Evolutionary conservation across 129 eudicot species (phyloP).

Genomic region (Lonicera japonica): DNA sequence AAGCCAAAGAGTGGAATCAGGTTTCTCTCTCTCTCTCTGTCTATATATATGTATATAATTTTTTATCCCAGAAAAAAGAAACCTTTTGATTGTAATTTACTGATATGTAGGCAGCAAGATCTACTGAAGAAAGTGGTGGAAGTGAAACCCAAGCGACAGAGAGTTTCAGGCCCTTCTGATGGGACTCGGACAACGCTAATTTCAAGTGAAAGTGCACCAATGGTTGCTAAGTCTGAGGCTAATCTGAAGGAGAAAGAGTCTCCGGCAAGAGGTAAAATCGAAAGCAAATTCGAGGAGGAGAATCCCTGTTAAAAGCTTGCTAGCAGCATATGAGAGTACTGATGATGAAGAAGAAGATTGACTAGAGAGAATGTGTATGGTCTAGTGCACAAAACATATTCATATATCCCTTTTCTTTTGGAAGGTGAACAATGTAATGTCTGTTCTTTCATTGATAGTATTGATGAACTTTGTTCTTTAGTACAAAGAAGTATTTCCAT

Average conservation of each 20-base stretch:
- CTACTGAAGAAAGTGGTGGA: conserved; percentile 78
- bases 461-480: neutral
- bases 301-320: conserved; percentile 68
- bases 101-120: conserved; percentile 68
- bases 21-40: conserved; percentile 22
- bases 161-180: conserved; percentile 34
- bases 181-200: conserved; percentile 10
- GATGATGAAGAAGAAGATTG: conserved; percentile 72
- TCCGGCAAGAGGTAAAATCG: conserved; percentile 11
- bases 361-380: conserved; percentile 14
- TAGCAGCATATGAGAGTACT: conserved; percentile 76
- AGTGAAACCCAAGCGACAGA: conserved; percentile 76
- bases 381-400: conserved; percentile 13
- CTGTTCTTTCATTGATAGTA: neutral
- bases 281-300: conserved; percentile 22
- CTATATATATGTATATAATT: neutral
- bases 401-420: conserved; percentile 22
- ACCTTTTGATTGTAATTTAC: neutral
- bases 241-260: conserved; percentile 16
- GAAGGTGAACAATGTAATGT: conserved; percentile 1
- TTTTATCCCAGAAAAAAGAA: neutral
- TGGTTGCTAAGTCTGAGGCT: conserved; percentile 15
- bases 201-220: conserved; percentile 14
- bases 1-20: conserved; percentile 96
- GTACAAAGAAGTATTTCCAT: neutral